Percentiles rank a stretch among this genome's conserved stretches.
These are phyloP conservation scores for Trametes meyenii DNA, from an alignment of 768 basidiomycete species.

Conservation along the genomic window DNA sequence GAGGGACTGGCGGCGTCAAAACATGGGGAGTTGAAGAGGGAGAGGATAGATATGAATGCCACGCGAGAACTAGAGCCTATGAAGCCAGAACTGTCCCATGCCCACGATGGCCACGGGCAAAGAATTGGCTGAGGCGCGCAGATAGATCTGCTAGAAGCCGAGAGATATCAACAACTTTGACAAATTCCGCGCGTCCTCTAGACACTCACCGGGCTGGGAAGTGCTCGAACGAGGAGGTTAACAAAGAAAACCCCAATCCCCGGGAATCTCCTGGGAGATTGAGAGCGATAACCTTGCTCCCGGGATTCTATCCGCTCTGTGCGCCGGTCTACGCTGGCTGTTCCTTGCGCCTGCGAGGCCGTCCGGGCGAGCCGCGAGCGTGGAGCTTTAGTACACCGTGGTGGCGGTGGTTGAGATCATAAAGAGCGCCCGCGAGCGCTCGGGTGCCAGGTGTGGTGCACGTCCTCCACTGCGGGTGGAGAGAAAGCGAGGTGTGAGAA, in stretches of 20 bases:
- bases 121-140: constrained; percentile 29
- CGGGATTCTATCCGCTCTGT: constrained; percentile 3
- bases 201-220: constrained; percentile 22
- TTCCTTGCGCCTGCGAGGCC: neutral
- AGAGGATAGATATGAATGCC: constrained; percentile 36
- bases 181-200: constrained; percentile 30
- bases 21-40: constrained; percentile 36
- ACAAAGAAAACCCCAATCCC: constrained; percentile 5
- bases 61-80: constrained; percentile 32
- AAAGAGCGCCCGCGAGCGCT: neutral
- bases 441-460: neutral
- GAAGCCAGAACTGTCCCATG: constrained; percentile 35
- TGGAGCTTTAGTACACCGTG: constrained; percentile 2
- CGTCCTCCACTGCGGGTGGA: neutral
- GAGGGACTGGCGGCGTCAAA: constrained; percentile 30
- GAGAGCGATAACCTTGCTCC: constrained; percentile 14
- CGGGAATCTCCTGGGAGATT: constrained; percentile 22
- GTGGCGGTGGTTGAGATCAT: constrained; percentile 15
- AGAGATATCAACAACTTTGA: constrained; percentile 28
- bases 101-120: constrained; percentile 25
- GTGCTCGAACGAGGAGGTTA: constrained; percentile 12
- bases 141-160: constrained; percentile 36
- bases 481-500: constrained; percentile 10
- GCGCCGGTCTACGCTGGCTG: neutral
- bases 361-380: neutral